Conservation (phyloP, 2,329 filamentous ascomycete species). For the Nothophoma quercina region DNA sequence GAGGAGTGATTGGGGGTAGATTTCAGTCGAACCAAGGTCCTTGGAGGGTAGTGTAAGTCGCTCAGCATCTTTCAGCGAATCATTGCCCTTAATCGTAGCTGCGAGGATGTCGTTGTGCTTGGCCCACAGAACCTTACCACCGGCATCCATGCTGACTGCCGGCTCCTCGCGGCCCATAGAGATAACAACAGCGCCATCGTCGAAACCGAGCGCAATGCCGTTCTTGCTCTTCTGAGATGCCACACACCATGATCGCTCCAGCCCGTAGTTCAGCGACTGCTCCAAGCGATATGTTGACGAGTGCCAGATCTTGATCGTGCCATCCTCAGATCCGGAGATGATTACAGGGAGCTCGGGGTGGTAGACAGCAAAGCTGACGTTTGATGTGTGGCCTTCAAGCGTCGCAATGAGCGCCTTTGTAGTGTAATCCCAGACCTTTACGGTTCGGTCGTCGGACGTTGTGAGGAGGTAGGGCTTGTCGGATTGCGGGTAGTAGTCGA, state of each 20-base stretch:
- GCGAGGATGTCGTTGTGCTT: conserved; percentile 94
- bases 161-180: conserved; percentile 98
- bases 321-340: conserved; percentile 96
- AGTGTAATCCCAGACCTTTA: conserved; percentile 99
- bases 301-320: conserved; percentile 98
- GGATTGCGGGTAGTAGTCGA: conserved; percentile 80
- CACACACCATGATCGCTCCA: conserved; percentile 98
- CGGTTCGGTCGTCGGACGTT: conserved; percentile 93
- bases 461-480: conserved; percentile 89
- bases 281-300: conserved; percentile 96
- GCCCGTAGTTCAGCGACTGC: conserved; percentile 92
- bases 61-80: conserved; percentile 87
- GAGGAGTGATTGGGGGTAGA: conserved; percentile 92
- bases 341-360: conserved; percentile 97
- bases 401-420: conserved; percentile 97
- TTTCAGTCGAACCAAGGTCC: conserved; percentile 93
- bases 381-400: conserved; percentile 95
- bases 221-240: conserved; percentile 94
- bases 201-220: conserved; percentile 93
- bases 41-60: conserved; percentile 88
- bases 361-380: conserved; percentile 97
- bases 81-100: conserved; percentile 91
- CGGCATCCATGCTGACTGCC: conserved; percentile 95
- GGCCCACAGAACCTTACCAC: conserved; percentile 96
- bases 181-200: conserved; percentile 95